Percentiles rank a stretch among this genome's conserved stretches.
These are phyloP conservation scores for Phyllosticta citribraziliensis DNA, from an alignment of 2,329 filamentous ascomycete genomes.

Conservation along the genomic window DNA sequence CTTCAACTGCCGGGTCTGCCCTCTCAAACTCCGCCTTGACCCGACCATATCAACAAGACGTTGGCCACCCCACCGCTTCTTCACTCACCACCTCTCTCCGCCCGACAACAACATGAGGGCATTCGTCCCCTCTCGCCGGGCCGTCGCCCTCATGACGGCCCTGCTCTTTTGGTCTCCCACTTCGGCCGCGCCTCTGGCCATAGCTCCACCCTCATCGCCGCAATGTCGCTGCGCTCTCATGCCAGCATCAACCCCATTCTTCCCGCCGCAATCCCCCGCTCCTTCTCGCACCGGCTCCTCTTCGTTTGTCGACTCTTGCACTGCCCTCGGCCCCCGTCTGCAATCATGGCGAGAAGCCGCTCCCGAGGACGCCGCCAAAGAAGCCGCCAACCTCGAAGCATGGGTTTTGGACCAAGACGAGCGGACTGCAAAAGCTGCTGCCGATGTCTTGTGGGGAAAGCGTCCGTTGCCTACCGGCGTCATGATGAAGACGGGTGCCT, in stretches of 20 bases:
- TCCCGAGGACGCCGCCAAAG: not conserved
- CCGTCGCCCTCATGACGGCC: not conserved
- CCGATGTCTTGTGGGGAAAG: conserved; percentile 8
- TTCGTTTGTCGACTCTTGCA: conserved; percentile 1
- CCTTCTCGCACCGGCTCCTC: not conserved
- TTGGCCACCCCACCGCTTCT: not conserved
- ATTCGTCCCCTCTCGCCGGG: not conserved
- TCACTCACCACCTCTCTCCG: not conserved
- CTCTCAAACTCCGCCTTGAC: not conserved
- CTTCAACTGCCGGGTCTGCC: not conserved
- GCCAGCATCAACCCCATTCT: conserved; percentile 7
- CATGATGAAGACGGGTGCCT: not conserved
- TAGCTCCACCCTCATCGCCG: not conserved
- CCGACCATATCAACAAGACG: not conserved
- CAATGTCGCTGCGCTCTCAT: conserved; percentile 9
- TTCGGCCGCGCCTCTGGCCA: conserved; percentile 1
- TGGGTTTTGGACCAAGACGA: conserved; percentile 2
- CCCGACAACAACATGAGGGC: not conserved
- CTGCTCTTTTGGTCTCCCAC: conserved; percentile 4
- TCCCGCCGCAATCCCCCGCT: conserved; percentile 1
- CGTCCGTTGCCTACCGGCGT: conserved; percentile 3
- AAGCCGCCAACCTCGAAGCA: not conserved
- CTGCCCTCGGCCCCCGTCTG: conserved; percentile 5
- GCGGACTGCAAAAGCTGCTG: not conserved
- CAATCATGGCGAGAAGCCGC: conserved; percentile 5